Base-by-base conservation (phyloP, 768 basidiomycete genomes). In the Suillus placidus region DNA sequence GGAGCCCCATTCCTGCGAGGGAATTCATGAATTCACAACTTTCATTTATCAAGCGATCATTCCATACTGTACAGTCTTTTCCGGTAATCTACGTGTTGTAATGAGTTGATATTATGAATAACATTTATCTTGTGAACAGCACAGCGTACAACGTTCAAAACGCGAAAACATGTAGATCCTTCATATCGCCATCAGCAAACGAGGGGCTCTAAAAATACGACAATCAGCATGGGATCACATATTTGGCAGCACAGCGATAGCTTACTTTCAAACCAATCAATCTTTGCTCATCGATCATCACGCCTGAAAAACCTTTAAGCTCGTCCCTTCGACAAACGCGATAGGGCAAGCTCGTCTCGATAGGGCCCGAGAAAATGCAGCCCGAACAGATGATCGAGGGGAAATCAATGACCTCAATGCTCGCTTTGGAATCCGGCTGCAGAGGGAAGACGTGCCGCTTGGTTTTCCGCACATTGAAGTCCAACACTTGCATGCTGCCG, bases 241-340 rank as follows among this genome's bases (percentile, higher is more conserved):
- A 45, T 38, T 35, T 12, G 9, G 30, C 16, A 16, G 9, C 10
- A 30, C 16, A 14, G 4, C 20, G 26, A 42, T 23, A 14, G 74
- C 80, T 43, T 61, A 83, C 82, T 74, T 77, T 77, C 65, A 83
- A 63, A 35, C 81, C 80, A 32, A 83, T 66, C 35, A 83, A 61
- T 61, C 80, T 71, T 51, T 79, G 78, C 34, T 81, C 80, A 63
- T 82, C 82, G 35, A 83, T 76, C 80, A 82, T 81, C 66, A 81
- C 69, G 10, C 81, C 81, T 8, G 76, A 76, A 63, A 80, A 82
- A 1, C 71, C 66, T 13, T 71, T 73, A 47, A 66, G 63, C 9
- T 71, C 57, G 20, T 72, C 71, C 35, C 75, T 62, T 3, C 51
- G 64, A 57, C 68, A 70, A 2, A 75, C 71, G 40, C 71, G 75